phyloP scores from a whole-genome alignment of 257 asterid genomes.

The Linderniella brevidens region DNA sequence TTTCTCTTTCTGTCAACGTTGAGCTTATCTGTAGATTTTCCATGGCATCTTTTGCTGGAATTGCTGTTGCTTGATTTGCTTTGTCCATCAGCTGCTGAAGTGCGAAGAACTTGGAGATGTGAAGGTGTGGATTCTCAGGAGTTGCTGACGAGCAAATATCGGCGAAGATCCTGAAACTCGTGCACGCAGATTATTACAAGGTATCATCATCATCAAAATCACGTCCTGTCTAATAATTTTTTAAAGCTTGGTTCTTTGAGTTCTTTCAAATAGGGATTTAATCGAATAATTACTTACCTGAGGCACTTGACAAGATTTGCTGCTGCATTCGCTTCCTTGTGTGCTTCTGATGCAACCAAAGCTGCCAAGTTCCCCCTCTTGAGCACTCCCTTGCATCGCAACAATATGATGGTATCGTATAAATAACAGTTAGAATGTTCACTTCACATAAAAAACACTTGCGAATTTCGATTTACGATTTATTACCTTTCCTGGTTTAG shows the following conservation, averaged over 20 bases:
- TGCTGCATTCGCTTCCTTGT: conserved; percentile 13
- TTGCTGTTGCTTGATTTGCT: conserved; percentile 16
- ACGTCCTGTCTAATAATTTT: background rate
- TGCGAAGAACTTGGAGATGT: conserved; percentile 49
- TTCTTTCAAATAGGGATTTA: background rate
- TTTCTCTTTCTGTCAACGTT: conserved; percentile 28
- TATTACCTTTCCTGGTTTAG: conserved; percentile 74
- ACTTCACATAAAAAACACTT: no score
- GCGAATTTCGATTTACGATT: no score
- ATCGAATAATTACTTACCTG: conserved; percentile 19
- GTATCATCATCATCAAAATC: background rate
- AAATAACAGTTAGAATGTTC: background rate
- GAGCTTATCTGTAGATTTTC: conserved; percentile 16
- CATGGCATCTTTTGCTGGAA: conserved; percentile 19
- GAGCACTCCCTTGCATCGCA: no score
- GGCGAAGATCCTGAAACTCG: conserved; percentile 57
- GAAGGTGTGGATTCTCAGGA: conserved; percentile 51
- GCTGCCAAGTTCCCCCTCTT: background rate
- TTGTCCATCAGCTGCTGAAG: conserved; percentile 58
- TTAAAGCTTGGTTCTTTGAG: background rate
- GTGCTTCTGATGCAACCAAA: background rate
- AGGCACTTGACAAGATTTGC: conserved; percentile 63
- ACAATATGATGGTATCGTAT: background rate
- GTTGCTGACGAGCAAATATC: conserved; percentile 60
- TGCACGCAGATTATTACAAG: conserved; percentile 2